A percentile compares a stretch with the other conserved stretches of the same genome.
phyloP scores from a whole-genome alignment of 2,329 filamentous ascomycete species.

The Aspergillus tanneri region DNA sequence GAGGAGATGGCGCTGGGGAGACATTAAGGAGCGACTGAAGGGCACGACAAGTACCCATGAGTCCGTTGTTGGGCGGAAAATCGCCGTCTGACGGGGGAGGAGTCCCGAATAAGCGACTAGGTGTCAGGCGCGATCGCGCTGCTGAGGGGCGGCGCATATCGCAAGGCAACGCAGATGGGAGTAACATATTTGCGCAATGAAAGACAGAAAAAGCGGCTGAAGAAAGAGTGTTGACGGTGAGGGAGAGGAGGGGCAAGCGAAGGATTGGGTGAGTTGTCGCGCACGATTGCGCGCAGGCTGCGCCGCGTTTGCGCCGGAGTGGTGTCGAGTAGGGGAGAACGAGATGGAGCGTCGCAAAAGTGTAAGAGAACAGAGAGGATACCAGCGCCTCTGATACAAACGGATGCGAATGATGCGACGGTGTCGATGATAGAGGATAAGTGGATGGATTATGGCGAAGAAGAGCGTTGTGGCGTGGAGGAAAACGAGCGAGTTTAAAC shows the following conservation, averaged over 20 bases:
- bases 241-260: constrained; percentile 8
- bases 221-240: background rate
- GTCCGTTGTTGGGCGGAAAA: constrained; percentile 36
- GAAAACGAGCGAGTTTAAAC: constrained; percentile 19
- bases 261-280: constrained; percentile 8
- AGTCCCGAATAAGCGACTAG: constrained; percentile 39
- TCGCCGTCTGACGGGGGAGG: constrained; percentile 40
- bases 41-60: constrained; percentile 44
- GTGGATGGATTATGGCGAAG: constrained; percentile 15
- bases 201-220: background rate
- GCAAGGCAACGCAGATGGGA: constrained; percentile 48
- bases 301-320: constrained; percentile 35
- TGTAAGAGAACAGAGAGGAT: constrained; percentile 7
- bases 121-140: constrained; percentile 34
- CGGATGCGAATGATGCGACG: constrained; percentile 29
- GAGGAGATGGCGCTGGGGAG: constrained; percentile 40
- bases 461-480: constrained; percentile 13
- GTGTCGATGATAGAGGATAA: constrained; percentile 31
- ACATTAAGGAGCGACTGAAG: constrained; percentile 43
- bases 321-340: constrained; percentile 23
- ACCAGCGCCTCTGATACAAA: constrained; percentile 26
- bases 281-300: constrained; percentile 23
- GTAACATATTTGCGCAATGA: constrained; percentile 37
- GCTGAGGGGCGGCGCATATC: constrained; percentile 39
- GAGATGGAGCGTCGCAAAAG: constrained; percentile 20